Conservation (phyloP, 2,329 filamentous ascomycete genomes). For the Scedosporium minutisporum region DNA sequence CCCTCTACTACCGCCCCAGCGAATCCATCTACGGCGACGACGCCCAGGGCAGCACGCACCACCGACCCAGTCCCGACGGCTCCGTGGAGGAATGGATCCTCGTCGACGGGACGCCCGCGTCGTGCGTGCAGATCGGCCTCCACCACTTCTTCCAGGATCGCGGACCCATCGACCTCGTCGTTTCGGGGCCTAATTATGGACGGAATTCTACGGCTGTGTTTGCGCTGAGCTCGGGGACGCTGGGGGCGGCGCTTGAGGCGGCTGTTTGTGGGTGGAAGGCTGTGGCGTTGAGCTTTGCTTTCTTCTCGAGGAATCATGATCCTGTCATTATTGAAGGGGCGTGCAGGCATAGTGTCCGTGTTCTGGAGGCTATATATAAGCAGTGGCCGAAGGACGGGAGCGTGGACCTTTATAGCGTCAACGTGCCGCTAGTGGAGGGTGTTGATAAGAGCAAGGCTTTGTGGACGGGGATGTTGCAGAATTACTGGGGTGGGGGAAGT, state of each 20-base stretch:
- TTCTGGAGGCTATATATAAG: conserved; percentile 69
- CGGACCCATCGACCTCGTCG: conserved; percentile 64
- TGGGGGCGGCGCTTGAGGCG: conserved; percentile 69
- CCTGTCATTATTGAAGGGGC: conserved; percentile 70
- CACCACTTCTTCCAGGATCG: conserved; percentile 68
- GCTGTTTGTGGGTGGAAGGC: conserved; percentile 60
- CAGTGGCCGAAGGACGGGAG: conserved; percentile 60
- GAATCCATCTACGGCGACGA: conserved; percentile 28
- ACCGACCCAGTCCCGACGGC: conserved; percentile 41
- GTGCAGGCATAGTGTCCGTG: conserved; percentile 59
- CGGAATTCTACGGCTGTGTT: conserved; percentile 75
- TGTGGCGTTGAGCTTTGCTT: conserved; percentile 84
- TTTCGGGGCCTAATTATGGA: conserved; percentile 76
- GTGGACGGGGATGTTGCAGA: conserved; percentile 84
- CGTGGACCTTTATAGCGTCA: conserved; percentile 82
- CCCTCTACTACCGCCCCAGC: conserved; percentile 68
- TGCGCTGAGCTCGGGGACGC: conserved; percentile 65
- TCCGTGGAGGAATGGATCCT: conserved; percentile 69
- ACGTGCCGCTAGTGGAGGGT: conserved; percentile 74
- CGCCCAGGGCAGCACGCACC: conserved; percentile 56
- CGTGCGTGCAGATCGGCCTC: conserved; percentile 72
- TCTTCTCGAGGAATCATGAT: conserved; percentile 78
- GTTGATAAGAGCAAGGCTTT: conserved; percentile 63
- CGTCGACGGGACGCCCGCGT: conserved; percentile 72
- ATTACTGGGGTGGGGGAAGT: conserved; percentile 75